Conservation (phyloP, 257 asterid species). For the Solanum pimpinellifolium region DNA sequence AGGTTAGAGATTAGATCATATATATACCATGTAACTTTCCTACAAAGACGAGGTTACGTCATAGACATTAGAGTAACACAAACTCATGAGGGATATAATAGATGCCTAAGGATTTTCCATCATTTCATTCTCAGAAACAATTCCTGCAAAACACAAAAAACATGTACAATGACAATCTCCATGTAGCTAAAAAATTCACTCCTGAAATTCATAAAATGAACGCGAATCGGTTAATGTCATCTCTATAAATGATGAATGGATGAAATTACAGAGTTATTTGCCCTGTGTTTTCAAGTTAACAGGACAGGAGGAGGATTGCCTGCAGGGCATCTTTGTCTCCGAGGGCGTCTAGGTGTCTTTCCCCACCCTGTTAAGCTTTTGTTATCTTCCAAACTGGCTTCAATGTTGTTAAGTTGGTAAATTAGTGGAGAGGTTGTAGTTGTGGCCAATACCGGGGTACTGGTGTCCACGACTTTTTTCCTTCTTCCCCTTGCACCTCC, state of each 20-base stretch:
- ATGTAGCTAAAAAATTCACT: conserved; percentile 13
- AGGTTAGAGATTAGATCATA: no score
- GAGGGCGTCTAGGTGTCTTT: conserved; percentile 91
- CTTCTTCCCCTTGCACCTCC: conserved; percentile 61
- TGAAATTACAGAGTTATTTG: conserved; percentile 13
- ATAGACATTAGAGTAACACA: background rate
- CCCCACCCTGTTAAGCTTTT: conserved; percentile 95
- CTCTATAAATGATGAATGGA: conserved; percentile 24
- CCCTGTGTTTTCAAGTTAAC: conserved; percentile 28
- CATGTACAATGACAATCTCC: conserved; percentile 55
- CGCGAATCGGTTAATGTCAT: background rate
- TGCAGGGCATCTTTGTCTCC: conserved; percentile 74
- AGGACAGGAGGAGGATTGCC: conserved; percentile 50
- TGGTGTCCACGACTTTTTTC: conserved; percentile 35
- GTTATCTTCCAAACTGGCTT: conserved; percentile 59
- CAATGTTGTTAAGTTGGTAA: conserved; percentile 40
- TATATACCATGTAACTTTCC: no score
- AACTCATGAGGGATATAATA: background rate
- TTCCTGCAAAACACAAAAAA: conserved; percentile 8
- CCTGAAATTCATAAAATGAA: conserved; percentile 16
- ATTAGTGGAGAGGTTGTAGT: conserved; percentile 23
- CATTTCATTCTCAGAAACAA: background rate
- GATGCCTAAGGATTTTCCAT: background rate
- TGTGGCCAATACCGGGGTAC: conserved; percentile 14
- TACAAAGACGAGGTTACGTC: no score